Evolutionary conservation across 805 yeast species (phyloP).

Genomic region (Cephaloascus fragrans): DNA sequence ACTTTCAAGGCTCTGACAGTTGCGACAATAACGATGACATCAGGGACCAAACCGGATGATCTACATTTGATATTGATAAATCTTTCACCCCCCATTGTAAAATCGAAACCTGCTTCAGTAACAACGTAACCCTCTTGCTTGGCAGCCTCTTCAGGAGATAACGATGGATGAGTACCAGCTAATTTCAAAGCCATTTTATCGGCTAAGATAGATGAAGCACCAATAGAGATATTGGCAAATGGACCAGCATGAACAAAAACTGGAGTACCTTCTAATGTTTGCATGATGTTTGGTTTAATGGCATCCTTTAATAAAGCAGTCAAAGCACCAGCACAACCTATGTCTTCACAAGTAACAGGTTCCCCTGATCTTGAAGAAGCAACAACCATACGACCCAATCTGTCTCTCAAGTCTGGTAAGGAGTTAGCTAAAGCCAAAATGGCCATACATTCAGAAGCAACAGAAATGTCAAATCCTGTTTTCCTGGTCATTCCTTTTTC

Average conservation of each 20-base stretch:
- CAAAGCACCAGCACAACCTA: slow-evolving; percentile 81
- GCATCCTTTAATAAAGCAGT: slow-evolving; percentile 77
- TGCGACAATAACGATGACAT: slow-evolving; percentile 72
- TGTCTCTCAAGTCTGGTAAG: slow-evolving; percentile 58
- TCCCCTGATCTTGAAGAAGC: slow-evolving; percentile 60
- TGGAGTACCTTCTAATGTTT: slow-evolving; percentile 82
- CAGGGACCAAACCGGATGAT: slow-evolving; percentile 71
- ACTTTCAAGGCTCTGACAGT: slow-evolving; percentile 78
- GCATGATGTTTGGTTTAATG: slow-evolving; percentile 79
- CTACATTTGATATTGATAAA: slow-evolving; percentile 77
- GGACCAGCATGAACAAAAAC: slow-evolving; percentile 87
- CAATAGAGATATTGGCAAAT: slow-evolving; percentile 79
- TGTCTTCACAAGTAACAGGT: slow-evolving; percentile 75
- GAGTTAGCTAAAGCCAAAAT: slow-evolving; percentile 67
- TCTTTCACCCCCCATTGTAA: slow-evolving; percentile 89
- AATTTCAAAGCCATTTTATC: slow-evolving; percentile 75
- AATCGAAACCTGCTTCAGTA: slow-evolving; percentile 85
- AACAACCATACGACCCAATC: slow-evolving; percentile 70
- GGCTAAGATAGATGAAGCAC: slow-evolving; percentile 77
- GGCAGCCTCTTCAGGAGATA: slow-evolving; percentile 28
- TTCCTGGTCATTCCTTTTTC: slow-evolving; percentile 65
- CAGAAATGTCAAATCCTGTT: slow-evolving; percentile 78
- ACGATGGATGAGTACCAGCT: slow-evolving; percentile 52
- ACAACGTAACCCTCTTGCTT: slow-evolving; percentile 66
- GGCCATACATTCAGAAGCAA: slow-evolving; percentile 83